Evolutionary conservation across 1,139 yeast genomes (phyloP).

Genomic region (Geotrichum carabidarum): DNA sequence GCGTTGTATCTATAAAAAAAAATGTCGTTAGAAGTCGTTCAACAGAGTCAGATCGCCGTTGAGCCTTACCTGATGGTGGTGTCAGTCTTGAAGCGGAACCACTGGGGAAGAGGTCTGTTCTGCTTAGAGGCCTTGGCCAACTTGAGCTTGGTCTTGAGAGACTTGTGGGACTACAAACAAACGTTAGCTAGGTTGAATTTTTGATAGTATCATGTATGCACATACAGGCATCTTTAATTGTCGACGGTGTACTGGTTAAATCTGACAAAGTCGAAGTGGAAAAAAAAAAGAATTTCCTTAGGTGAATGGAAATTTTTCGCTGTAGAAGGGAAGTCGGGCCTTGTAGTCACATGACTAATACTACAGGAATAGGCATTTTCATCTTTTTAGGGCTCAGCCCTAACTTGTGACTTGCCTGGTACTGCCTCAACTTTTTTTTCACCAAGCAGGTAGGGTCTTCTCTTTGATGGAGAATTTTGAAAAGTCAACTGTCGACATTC

Average conservation of each 20-base stretch:
- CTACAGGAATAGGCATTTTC: too few species aligned
- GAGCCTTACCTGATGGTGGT: slow-evolving; percentile 70
- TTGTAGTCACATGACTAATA: not conserved
- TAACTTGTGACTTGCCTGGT: not conserved
- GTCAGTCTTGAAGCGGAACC: slow-evolving; percentile 98
- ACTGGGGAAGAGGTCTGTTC: slow-evolving; percentile 99
- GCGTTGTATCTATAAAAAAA: slow-evolving; percentile 67
- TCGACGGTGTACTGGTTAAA: slow-evolving; percentile 10
- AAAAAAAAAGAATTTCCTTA: slow-evolving; percentile 4
- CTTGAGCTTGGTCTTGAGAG: slow-evolving; percentile 97
- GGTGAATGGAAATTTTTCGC: not conserved
- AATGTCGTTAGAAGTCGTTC: not conserved
- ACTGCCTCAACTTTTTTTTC: slow-evolving; percentile 7
- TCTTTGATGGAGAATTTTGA: not conserved
- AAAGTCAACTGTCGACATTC: slow-evolving; percentile 11
- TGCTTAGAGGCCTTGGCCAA: slow-evolving; percentile 98
- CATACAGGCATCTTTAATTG: slow-evolving; percentile 19
- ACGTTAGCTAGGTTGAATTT: not conserved
- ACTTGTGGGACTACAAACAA: slow-evolving; percentile 67
- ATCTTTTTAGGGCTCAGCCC: slow-evolving; percentile 14
- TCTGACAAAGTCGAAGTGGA: slow-evolving; percentile 12
- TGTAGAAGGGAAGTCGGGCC: not conserved
- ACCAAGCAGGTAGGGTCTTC: too few species aligned
- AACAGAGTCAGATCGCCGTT: not conserved
- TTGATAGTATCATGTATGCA: not conserved